Evolutionary conservation across 208 protist genomes (phyloP), one percentile per base, ranked within the genome.

Genomic region (Leishmania gerbilli): DNA sequence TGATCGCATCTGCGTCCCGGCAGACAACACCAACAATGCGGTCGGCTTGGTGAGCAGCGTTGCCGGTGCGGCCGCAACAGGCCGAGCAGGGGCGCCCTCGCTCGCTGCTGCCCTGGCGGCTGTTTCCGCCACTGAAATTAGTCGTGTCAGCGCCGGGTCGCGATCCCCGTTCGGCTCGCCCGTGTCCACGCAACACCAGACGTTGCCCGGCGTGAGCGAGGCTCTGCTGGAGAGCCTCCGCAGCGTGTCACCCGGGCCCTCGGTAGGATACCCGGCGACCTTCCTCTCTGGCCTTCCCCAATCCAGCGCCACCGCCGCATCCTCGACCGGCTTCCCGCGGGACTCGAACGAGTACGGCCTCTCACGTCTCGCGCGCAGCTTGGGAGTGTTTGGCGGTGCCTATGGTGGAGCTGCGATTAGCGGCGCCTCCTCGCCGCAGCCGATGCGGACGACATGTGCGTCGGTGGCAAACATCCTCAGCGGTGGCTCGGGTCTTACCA

Each of bases 301-400:
- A n/a, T 42, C 72, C 47, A n/a, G 72, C 31, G 21, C 19, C 19
- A 42, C 51, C 7, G 8, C 79, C 19, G 37, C 79, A 19, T 42
- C 74, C 74, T n/a, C 74, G 4, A 37, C 24, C 21, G 79, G 74
- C 3, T 60, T 80, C 13, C 21, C 76, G 83, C 79, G 74, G 3
- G 79, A 80, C 60, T 65, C 83, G 1, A 77, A 45, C 69, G 83
- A 86, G 53, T 83, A 79, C 79, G 79, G 79, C 24, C 55, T 82
- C 62, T 77, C 80, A 65, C 83, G 83, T 13, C 65, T 86, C 2
- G 72, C 79, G 34, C 72, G 79, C 53, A 83, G 58, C 47, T 65
- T 83, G 47, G 83, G 83, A 21, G 74, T 83, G 15, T 80, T 86
- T 60, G 68, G 67, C 24, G 74, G 79, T n/a, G 40, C 74, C 53